Conservation (phyloP, 305 asterid genomes). For the Stenogyne calaminthoides region DNA sequence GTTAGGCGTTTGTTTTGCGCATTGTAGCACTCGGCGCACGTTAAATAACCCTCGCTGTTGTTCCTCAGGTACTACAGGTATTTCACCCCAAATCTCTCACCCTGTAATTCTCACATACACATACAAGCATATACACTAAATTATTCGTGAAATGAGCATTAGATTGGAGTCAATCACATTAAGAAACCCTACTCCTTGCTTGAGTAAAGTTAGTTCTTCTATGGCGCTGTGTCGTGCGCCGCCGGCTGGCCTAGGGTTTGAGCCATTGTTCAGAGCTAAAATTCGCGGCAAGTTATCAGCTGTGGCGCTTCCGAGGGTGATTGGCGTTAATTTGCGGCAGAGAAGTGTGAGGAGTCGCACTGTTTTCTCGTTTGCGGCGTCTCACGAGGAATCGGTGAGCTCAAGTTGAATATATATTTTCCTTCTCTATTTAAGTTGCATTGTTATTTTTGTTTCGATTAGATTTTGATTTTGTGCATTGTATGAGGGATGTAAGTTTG, state of each 20-base stretch:
- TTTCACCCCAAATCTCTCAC: neutral
- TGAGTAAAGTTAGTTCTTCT: constrained; percentile 28
- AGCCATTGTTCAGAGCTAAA: constrained; percentile 28
- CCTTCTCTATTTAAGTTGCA: neutral
- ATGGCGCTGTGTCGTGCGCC: constrained; percentile 48
- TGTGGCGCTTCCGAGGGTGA: constrained; percentile 32
- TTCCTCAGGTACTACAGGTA: constrained; percentile 16
- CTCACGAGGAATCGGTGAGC: constrained; percentile 74
- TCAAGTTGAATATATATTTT: neutral
- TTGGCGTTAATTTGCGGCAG: constrained; percentile 33
- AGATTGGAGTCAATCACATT: constrained; percentile 35
- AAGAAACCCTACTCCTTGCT: constrained; percentile 38
- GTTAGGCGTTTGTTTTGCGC: neutral
- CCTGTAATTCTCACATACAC: constrained; percentile 14
- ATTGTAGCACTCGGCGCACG: constrained; percentile 31
- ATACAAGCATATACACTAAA: neutral
- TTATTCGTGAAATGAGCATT: constrained; percentile 30
- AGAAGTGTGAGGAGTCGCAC: constrained; percentile 41
- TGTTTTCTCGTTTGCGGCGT: constrained; percentile 61
- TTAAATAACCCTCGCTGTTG: constrained; percentile 18
- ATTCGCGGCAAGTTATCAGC: constrained; percentile 22
- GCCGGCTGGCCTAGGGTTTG: constrained; percentile 49
- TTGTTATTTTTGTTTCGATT: neutral
- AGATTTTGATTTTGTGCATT: constrained; percentile 20
- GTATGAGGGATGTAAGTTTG: neutral